These are phyloP conservation scores for Dichotomopilus funicola DNA, from an alignment of 2,329 filamentous ascomycete genomes.

Conservation along the genomic window DNA sequence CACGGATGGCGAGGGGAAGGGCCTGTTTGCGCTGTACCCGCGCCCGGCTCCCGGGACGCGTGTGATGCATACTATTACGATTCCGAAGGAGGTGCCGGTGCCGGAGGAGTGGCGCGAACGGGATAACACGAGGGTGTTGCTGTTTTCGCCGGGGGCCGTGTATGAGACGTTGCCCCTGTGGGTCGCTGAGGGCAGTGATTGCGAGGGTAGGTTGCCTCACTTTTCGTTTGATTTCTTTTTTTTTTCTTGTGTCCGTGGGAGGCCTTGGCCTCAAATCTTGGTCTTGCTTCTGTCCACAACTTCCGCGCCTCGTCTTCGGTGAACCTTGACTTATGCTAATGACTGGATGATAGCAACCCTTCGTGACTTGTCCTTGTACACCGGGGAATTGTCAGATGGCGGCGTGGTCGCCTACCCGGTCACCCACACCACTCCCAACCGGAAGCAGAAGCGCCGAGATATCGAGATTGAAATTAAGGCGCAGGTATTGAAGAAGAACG, in stretches of 20 bases:
- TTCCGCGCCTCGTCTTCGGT: no score
- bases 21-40: conserved; percentile 37
- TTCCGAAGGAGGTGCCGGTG: conserved; percentile 24
- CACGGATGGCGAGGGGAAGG: conserved; percentile 29
- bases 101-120: conserved; percentile 24
- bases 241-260: not conserved
- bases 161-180: conserved; percentile 45
- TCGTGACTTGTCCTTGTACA: conserved; percentile 26
- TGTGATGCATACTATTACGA: conserved; percentile 33
- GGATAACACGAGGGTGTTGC: conserved; percentile 35
- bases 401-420: conserved; percentile 28
- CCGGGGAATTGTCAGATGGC: conserved; percentile 21
- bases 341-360: not conserved
- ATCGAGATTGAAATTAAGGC: conserved; percentile 33
- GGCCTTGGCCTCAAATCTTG: not conserved
- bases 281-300: conserved; percentile 12
- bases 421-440: conserved; percentile 26
- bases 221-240: not conserved
- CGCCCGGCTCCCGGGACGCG: conserved; percentile 32
- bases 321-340: no score
- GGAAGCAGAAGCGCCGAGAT: conserved; percentile 22
- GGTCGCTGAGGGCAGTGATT: conserved; percentile 38
- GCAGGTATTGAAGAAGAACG: conserved; percentile 29
- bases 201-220: conserved; percentile 33
- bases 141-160: conserved; percentile 47